Base-by-base conservation (phyloP, 148 eudicot species). In the Rhododendron kiyosumense region DNA sequence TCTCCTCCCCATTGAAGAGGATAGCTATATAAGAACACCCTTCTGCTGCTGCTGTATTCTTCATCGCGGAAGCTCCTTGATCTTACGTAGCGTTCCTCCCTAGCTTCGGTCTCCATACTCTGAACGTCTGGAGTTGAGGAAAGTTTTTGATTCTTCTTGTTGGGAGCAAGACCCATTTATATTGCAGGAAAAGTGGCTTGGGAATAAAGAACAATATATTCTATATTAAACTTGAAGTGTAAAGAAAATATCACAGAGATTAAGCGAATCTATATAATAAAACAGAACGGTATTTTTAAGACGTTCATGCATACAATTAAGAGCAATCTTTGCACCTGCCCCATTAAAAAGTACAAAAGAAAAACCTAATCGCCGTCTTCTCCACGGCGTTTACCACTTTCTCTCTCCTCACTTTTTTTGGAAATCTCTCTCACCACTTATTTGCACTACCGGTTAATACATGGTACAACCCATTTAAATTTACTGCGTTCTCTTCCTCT, bases 1-100 rank as follows among this genome's bases (percentile, higher is more conserved):
- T 41, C 79, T 57, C 52, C 85, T 74, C 86, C 89, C 86, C 90
- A 87, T 12, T 87, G 85, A 46, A 91, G 92, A 6, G 93, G 93
- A 81, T 91, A 91, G 86, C 93, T 91, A 79, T 90, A 87, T 74
- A 91, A 80, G 86, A 91, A 91, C 54, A 74, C 90, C 78, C 92
- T 88, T 84, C 93, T 87, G 41, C 67, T 90, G 81, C 78, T 88
- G 85, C 81, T 90, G 88, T 90, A 91, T 77, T 90, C 93, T 90
- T 88, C 93, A 30, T 88, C 32, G 5, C 91, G 89, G 63, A 91
- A 91, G 83, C 93, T 91, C 84, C 85, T 88, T 84, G 88, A 38
- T 87, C 87, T 87, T 61, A 73, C 30, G 22, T 76, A 82, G 30
- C 80, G 41, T 84, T 82, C 74, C 67, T 86, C 87, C 83, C 52